phyloP scores from a whole-genome alignment of 208 protist species.

The Lotmaria passim region DNA sequence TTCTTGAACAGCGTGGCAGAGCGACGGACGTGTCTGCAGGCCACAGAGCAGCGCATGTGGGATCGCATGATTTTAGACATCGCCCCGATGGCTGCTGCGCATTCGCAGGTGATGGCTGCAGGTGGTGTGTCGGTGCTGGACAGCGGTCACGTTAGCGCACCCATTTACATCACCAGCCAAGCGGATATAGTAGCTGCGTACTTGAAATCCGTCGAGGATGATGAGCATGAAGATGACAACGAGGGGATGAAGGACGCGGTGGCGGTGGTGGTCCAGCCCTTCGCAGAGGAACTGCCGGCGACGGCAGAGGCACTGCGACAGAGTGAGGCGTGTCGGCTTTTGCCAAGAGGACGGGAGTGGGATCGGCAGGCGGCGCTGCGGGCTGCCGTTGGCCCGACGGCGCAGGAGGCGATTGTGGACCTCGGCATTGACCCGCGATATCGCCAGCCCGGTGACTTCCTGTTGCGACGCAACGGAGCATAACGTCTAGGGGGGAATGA shows the following conservation, averaged over 20 bases:
- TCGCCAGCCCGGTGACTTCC: constrained; percentile 63
- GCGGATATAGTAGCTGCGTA: neutral
- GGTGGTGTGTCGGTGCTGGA: constrained; percentile 41
- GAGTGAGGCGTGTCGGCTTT: constrained; percentile 28
- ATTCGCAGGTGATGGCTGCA: neutral
- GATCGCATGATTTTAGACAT: constrained; percentile 32
- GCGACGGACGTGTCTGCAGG: constrained; percentile 26
- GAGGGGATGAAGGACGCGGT: constrained; percentile 7
- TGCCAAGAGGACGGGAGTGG: constrained; percentile 74
- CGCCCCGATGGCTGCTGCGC: constrained; percentile 25
- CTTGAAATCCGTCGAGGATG: neutral
- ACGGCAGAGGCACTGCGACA: constrained; percentile 12
- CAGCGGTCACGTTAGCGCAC: constrained; percentile 38
- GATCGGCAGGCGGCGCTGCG: constrained; percentile 80
- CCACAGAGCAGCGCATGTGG: constrained; percentile 40
- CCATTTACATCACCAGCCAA: constrained; percentile 22
- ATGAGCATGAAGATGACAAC: neutral
- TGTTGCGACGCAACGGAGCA: constrained; percentile 9
- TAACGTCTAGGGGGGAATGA: no score
- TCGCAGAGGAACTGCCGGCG: constrained; percentile 37
- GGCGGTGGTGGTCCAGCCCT: constrained; percentile 62
- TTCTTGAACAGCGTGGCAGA: constrained; percentile 26
- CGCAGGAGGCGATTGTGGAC: constrained; percentile 79
- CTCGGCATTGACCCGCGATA: constrained; percentile 71
- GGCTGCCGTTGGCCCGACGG: constrained; percentile 50